Base-by-base conservation (phyloP, 2,329 filamentous ascomycete species). In the Tolypocladium sp. region DNA sequence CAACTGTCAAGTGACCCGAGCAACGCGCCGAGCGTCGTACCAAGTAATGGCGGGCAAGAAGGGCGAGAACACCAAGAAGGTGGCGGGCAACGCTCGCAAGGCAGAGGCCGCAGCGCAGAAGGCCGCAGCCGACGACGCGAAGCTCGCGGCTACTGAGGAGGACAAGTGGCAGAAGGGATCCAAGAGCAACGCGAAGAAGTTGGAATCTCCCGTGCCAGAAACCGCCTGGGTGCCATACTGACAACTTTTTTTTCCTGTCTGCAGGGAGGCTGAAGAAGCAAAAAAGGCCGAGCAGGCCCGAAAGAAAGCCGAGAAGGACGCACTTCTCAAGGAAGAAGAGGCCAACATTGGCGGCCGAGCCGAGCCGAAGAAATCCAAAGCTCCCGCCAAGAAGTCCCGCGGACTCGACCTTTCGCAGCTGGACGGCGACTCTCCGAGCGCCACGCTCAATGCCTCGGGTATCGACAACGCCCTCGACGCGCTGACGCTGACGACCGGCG, bases 401-500 rank as follows among this genome's bases (percentile, higher is more conserved):
- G 90, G 90, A 30, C 82, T 93, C 42, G 89, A 92, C 68, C 82
- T 93, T 46, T 83, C 82, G 22, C 87, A 90, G 71, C 86, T 96
- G 64, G 90, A 94, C 67, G 79, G 74, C 54, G 83, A 83, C 62
- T 80, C 79, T 63, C 76, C 77, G 17, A 73, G 85, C 12, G 66
- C 79, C 0, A 75, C 89, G 0, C 82, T 97, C 67, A 92, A 88
- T 72, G 92, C 92, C 4, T 82, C 88, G 0, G 92, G 92, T 68
- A 96, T 99, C 73, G 92, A 97, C 73, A 93, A 97, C 68, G 92
- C 92, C 0, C 84, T 97, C 56, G 92, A 97, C 68, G 92, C 92
- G 3, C 83, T 97, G 35, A 86, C 85, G 2, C 74, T 97, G 57
- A 80, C 82, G 20, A 75, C 74, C 33, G 74, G 78, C n/a, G 79